Evolutionary conservation across 768 basidiomycete species (phyloP).

Genomic region (Naganishia friedmannii): DNA sequence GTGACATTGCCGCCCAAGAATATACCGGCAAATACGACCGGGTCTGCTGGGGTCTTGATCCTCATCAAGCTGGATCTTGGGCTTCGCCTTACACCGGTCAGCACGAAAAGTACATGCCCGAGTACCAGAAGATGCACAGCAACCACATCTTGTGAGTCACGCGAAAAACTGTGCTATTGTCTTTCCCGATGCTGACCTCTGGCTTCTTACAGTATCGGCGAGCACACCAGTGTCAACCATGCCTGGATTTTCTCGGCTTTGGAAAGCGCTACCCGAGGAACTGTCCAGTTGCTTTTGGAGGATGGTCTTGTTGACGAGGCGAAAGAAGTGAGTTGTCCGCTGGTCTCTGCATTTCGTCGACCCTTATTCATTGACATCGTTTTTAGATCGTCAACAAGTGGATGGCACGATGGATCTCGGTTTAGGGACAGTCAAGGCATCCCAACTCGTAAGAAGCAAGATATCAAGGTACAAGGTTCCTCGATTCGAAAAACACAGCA

Average conservation of each 20-base stretch:
- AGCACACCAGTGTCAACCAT: slow-evolving; percentile 24
- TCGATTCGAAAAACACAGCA: too few relatives aligned
- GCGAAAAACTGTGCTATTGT: background rate
- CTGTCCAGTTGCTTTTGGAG: slow-evolving; percentile 22
- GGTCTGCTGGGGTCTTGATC: slow-evolving; percentile 33
- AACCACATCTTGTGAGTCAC: slow-evolving; percentile 25
- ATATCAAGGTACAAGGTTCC: too few relatives aligned
- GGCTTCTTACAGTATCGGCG: slow-evolving; percentile 15
- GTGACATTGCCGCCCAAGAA: slow-evolving; percentile 32
- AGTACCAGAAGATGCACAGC: slow-evolving; percentile 10
- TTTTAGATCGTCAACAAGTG: slow-evolving; percentile 28
- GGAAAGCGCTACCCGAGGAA: slow-evolving; percentile 22
- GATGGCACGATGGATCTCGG: slow-evolving; percentile 30
- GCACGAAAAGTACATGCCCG: slow-evolving; percentile 28
- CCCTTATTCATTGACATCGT: background rate
- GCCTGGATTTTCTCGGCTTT: slow-evolving; percentile 29
- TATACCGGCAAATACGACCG: slow-evolving; percentile 35
- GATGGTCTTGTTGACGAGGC: slow-evolving; percentile 29
- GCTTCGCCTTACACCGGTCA: slow-evolving; percentile 30
- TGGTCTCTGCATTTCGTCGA: too few relatives aligned
- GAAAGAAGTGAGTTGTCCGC: background rate
- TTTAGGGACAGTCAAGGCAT: background rate
- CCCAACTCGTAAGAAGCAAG: too few relatives aligned
- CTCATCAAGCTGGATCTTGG: slow-evolving; percentile 34
- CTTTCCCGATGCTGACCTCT: background rate